Conservation (phyloP, 495 filamentous ascomycete species). For the Chaetomidium leptoderma region DNA sequence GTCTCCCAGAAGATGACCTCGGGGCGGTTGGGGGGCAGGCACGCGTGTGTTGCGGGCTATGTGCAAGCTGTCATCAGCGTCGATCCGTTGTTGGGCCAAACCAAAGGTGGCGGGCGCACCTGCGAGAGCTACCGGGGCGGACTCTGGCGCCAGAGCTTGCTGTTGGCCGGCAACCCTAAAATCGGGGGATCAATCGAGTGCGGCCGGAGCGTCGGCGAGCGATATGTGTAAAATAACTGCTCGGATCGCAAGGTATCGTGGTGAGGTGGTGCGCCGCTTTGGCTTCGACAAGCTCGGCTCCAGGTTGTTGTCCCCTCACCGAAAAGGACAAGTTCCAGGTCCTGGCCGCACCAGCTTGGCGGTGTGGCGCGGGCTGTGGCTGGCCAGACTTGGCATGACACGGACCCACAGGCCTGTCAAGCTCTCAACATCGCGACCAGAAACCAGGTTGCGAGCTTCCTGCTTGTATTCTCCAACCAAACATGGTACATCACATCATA, state of each 20-base stretch:
- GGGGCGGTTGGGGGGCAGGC: not conserved
- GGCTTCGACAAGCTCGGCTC: slow-evolving; percentile 20
- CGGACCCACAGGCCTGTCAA: not conserved
- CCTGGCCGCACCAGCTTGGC: slow-evolving; percentile 13
- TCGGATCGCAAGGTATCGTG: slow-evolving; percentile 5
- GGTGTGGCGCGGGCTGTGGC: slow-evolving; percentile 25
- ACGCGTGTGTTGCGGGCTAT: slow-evolving; percentile 2
- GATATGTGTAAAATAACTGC: not conserved
- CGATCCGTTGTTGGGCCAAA: slow-evolving; percentile 2
- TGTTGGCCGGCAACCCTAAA: not conserved
- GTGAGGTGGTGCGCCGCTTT: slow-evolving; percentile 20
- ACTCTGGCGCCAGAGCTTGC: not conserved
- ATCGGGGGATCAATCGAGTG: not conserved
- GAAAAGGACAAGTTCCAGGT: slow-evolving; percentile 37
- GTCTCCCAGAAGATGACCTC: not conserved
- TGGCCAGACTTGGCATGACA: slow-evolving; percentile 3
- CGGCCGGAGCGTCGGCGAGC: slow-evolving; percentile 2
- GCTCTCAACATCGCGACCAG: no score
- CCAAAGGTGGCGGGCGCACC: slow-evolving; percentile 17
- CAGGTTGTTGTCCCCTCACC: slow-evolving; percentile 25
- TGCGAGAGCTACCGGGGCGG: not conserved
- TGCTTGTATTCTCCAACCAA: no score
- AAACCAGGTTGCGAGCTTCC: no score
- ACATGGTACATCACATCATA: no score
- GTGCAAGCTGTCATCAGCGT: slow-evolving; percentile 33